Evolutionary conservation across 352 stramenopile species (phyloP).

Genomic region (Globisporangium lucens): DNA sequence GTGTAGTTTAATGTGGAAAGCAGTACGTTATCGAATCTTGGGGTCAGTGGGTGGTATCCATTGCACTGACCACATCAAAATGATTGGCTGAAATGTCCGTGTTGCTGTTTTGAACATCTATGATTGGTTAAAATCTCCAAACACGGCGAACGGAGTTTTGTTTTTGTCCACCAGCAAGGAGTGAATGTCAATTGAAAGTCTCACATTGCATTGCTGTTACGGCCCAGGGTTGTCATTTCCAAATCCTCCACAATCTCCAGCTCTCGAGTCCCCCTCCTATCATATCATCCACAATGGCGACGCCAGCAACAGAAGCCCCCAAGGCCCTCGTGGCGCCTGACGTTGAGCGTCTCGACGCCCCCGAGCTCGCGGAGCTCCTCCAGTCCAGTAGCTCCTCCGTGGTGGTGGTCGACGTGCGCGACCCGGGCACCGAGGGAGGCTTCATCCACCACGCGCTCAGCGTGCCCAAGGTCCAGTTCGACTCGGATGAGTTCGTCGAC

Average conservation of each 20-base stretch:
- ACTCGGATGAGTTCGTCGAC: too few relatives aligned
- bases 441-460: slow-evolving; percentile 37
- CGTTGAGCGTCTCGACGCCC: slow-evolving; percentile 22
- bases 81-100: too few relatives aligned
- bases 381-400: not conserved
- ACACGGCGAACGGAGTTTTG: too few relatives aligned
- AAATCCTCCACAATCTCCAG: not conserved
- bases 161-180: not conserved
- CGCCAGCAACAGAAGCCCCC: slow-evolving; percentile 1
- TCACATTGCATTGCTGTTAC: too few relatives aligned
- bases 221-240: not conserved
- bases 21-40: too few relatives aligned
- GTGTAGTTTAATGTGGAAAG: too few relatives aligned
- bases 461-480: slow-evolving; percentile 21
- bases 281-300: slow-evolving; percentile 5
- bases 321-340: slow-evolving; percentile 22
- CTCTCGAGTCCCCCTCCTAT: too few relatives aligned
- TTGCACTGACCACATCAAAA: too few relatives aligned
- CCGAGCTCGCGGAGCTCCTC: slow-evolving; percentile 23
- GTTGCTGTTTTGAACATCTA: too few relatives aligned
- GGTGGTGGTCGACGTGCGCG: slow-evolving; percentile 32
- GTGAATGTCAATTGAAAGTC: not conserved
- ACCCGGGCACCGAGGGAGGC: slow-evolving; percentile 25
- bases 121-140: too few relatives aligned
- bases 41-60: too few relatives aligned